These are phyloP conservation scores for Paxillus ammoniavirescens DNA, from an alignment of 768 basidiomycete species.

Conservation along the genomic window DNA sequence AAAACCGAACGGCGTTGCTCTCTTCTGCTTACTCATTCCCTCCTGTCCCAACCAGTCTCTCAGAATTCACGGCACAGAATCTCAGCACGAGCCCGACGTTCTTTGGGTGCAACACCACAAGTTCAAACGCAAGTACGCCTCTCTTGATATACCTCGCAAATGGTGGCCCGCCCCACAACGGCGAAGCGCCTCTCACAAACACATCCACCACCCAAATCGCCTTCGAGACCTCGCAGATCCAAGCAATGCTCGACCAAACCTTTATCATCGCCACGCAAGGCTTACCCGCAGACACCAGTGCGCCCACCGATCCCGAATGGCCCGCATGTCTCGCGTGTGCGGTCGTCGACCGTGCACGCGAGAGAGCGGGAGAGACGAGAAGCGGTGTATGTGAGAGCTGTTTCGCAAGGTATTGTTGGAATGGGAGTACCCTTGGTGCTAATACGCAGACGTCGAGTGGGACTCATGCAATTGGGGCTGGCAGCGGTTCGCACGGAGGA, in stretches of 20 bases:
- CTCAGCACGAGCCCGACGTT: conserved; percentile 41
- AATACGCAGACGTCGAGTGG: not conserved
- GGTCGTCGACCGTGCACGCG: conserved; percentile 45
- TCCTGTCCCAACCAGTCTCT: conserved; percentile 23
- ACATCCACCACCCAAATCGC: conserved; percentile 37
- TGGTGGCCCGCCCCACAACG: conserved; percentile 43
- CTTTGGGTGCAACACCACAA: conserved; percentile 41
- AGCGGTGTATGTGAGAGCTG: conserved; percentile 32
- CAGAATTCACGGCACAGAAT: conserved; percentile 34
- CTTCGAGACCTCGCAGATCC: conserved; percentile 37
- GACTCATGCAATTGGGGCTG: not conserved
- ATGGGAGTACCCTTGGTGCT: conserved; percentile 8
- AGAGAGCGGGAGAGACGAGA: conserved; percentile 20
- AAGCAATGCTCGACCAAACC: conserved; percentile 46
- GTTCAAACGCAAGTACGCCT: conserved; percentile 35
- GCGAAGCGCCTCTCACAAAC: conserved; percentile 41
- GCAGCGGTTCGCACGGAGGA: not conserved
- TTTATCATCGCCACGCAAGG: conserved; percentile 46
- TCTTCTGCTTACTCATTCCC: conserved; percentile 34
- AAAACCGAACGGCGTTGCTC: conserved; percentile 40
- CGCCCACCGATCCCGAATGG: conserved; percentile 40
- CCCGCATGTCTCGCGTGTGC: conserved; percentile 52
- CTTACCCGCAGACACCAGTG: conserved; percentile 24
- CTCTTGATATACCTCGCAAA: conserved; percentile 60
- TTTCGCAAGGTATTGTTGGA: conserved; percentile 34